Base-by-base conservation (phyloP, 192 early-diverging fungal genomes). In the Entomortierella beljakovae region DNA sequence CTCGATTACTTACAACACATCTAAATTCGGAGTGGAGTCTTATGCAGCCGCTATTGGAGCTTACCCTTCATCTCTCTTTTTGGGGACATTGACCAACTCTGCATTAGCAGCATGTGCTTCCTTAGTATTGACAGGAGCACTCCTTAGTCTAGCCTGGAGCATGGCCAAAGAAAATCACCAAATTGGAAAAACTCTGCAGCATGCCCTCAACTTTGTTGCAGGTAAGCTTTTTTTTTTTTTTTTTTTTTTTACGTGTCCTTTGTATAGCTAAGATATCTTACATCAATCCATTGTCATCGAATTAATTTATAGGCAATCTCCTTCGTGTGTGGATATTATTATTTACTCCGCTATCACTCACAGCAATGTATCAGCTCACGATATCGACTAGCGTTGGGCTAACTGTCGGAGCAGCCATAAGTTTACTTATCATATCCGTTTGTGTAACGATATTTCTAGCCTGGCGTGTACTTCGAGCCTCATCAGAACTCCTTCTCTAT, bases 321-420 rank as follows among this genome's bases (percentile, higher is more conserved):
- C 35, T 85, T 20, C 69, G 85, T 15, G 51, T 80, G 3, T 66
- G 84, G 53, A 53, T 61, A 20, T 32, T 87, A 26, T 61, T 81
- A 10, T 87, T 81, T 57, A 65, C 84, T 29, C 85, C 85, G 9
- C 51, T 84, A 29, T 65, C 81, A 6, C 80, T 81, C 9, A 57
- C 72, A 10, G 70, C 79, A 18, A 81, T 87, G 60, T 87, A 87
- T 38, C 85, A 87, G 38, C 64, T 87, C 7, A 87, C 82, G 56
- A 54, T 87, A 25, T 77, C 81, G 3, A 65, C 54, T 11, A 34
- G 42, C 15, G 49, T 74, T 0, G 66, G 63, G 2, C 60, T 69
- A 58, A 81, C 71, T 16, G 22, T 81, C 16, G 32, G 65, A 2
- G 20, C 71, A 16, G 72, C 83, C 1, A 71, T 80, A 5, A 34